Evolutionary conservation across 768 basidiomycete genomes (phyloP).

Genomic region (Suillus plorans): DNA sequence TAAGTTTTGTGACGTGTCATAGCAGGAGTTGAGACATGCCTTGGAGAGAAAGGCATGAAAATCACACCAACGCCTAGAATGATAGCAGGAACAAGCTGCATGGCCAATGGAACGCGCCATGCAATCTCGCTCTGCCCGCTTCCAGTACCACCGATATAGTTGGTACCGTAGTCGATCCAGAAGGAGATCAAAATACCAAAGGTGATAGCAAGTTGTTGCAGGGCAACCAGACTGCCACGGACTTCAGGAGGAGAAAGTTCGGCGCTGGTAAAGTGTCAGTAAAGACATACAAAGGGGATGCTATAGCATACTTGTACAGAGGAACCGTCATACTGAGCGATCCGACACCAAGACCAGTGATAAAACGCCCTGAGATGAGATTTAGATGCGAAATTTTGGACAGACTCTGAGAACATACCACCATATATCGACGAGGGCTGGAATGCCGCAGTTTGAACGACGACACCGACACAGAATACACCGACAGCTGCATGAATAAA

Average conservation of each 20-base stretch:
- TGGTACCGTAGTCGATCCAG: constrained; percentile 54
- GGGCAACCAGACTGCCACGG: constrained; percentile 74
- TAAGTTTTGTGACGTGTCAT: not conserved
- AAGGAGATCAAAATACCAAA: constrained; percentile 71
- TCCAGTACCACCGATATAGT: constrained; percentile 69
- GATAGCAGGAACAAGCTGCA: constrained; percentile 74
- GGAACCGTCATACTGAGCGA: constrained; percentile 84
- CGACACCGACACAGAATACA: constrained; percentile 69
- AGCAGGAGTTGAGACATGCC: constrained; percentile 36
- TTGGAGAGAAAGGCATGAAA: constrained; percentile 80
- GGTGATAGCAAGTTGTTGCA: constrained; percentile 82
- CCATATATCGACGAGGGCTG: constrained; percentile 65
- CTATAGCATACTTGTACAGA: constrained; percentile 54
- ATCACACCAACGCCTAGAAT: constrained; percentile 68
- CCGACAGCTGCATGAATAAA: constrained; percentile 44
- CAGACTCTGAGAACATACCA: constrained; percentile 29
- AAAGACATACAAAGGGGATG: not conserved
- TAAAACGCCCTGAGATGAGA: constrained; percentile 50
- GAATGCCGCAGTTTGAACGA: constrained; percentile 65
- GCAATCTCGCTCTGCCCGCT: constrained; percentile 60
- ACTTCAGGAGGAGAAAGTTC: constrained; percentile 79
- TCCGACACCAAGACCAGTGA: constrained; percentile 81
- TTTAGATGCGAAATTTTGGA: not conserved
- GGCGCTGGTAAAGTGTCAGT: constrained; percentile 25
- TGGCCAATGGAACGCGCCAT: constrained; percentile 72